Evolutionary conservation across 2,329 filamentous ascomycete genomes (phyloP), one percentile per base, ranked within the genome.

Genomic region (Talaromyces islandicus): DNA sequence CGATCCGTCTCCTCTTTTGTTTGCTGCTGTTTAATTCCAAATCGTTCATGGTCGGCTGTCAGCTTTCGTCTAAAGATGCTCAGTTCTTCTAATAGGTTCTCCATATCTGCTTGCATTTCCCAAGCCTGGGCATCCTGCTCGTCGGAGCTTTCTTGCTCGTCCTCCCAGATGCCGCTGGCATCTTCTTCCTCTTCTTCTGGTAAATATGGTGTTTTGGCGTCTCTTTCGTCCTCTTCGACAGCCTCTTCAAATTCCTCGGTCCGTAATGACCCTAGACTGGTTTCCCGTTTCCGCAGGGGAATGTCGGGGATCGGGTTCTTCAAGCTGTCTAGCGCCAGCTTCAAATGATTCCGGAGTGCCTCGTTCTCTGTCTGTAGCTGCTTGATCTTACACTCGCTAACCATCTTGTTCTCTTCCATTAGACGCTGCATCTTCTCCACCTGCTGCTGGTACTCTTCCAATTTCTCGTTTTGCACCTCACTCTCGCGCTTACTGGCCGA

Each of bases 371-470:
- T 92, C 73, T 90, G 89, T 58, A 99, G 78, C 64, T 89, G 91
- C 66, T 91, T 88, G 71, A 99, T 96, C 82, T 96, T 97, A 78
- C 89, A 91, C 71, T 97, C 93, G 30, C 90, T 88, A 14, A 97
- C 90, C 73, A 95, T 88, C 62, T 89, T 86, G 64, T 88, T 89
- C 77, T 99, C 94, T 73, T 97, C 92, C 92, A 97, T 97, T 75
- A 96, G 85, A 62, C 92, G 87, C 75, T 97, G 92, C 89, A 99
- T 92, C 60, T 88, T 85, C 54, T 86, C 83, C 19, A 99, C 94
- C 69, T 92, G 90, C 65, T 87, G 87, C 78, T 99, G 94, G 75
- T 97, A 99, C 74, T 96, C 92, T 68, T 97, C 94, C 25, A 99
- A 80, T 67, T 88, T 88, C 73, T 94, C 91, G 64, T 92, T 90